Evolutionary conservation across 1,139 yeast species (phyloP), one percentile per base, ranked within the genome.

Genomic region (Debaryomycetaceae sp.): DNA sequence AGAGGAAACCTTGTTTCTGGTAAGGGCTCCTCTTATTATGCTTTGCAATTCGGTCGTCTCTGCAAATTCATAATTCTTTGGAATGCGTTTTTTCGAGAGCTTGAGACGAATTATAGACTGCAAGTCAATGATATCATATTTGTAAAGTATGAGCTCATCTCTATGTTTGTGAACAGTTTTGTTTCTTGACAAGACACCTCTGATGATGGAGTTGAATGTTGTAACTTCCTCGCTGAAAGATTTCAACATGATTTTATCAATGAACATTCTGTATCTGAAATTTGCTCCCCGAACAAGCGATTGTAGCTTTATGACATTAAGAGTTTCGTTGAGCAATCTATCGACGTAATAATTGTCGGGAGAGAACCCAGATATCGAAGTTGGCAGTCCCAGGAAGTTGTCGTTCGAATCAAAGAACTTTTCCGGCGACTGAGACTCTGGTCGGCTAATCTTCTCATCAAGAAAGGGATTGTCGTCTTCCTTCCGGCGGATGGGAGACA

Each of bases 221-320:
- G 66, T 66, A 33, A 81, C 62, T 47, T 76, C 80, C 20, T 74
- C 78, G 5, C 70, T 67, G 51, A 75, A 78, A 3, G 84, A 80
- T 51, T 76, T 78, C 35, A 83, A 58, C 73, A 82, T 76, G 49
- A 81, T 80, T 46, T 71, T 75, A 53, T 78, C 77, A 36, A 85
- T 85, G 60, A 81, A 83, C 69, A 83, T 70, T 24, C 66, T 66
- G 59, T 83, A 86, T 41, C 95, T 72, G 49, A 80, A 66, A 43
- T 79, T 71, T 1, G 87, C 83, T 24, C 91, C 93, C 52, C 87
- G 70, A 6, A 85, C 75, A 30, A 82, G 63, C 0, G 89, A 76
- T 58, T 86, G 93, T 30, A 85, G 66, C 46, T 66, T 64, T 56
- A 72, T 58, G 38, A 73, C 58, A 44, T 69, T 58, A 27, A 11